A percentile compares a stretch with the other conserved stretches of the same genome.
Evolutionary conservation across 805 yeast species (phyloP).

Genomic region (Nakazawaea populi): DNA sequence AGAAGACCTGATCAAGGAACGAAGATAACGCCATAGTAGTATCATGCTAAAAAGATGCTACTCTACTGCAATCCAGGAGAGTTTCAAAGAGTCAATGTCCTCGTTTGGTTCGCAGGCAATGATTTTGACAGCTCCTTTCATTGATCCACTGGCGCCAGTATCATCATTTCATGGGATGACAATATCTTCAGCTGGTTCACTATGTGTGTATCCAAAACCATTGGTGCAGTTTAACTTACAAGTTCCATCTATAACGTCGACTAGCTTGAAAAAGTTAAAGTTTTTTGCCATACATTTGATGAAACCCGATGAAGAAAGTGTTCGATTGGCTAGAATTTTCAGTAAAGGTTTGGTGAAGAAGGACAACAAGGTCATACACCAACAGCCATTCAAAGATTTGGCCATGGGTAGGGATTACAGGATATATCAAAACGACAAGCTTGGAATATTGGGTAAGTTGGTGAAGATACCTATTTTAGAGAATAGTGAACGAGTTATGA

Average conservation of each 20-base stretch:
- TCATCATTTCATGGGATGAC: slow-evolving; percentile 65
- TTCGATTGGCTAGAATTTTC: slow-evolving; percentile 59
- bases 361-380: slow-evolving; percentile 21
- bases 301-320: slow-evolving; percentile 52
- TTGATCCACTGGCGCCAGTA: slow-evolving; percentile 14
- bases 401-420: slow-evolving; percentile 33
- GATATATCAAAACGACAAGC: slow-evolving; percentile 19
- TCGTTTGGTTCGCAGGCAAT: slow-evolving; percentile 39
- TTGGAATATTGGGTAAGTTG: slow-evolving; percentile 13
- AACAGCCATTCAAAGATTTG: slow-evolving; percentile 50
- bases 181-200: slow-evolving; percentile 77
- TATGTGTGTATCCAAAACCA: slow-evolving; percentile 74
- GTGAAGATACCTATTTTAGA: slow-evolving; percentile 49
- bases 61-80: slow-evolving; percentile 16
- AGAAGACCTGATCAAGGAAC: no score
- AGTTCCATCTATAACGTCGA: slow-evolving; percentile 78
- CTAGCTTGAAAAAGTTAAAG: slow-evolving; percentile 48
- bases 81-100: slow-evolving; percentile 28
- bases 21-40: background rate
- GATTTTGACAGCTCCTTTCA: slow-evolving; percentile 47
- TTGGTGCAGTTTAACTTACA: slow-evolving; percentile 82
- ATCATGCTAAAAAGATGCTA: background rate
- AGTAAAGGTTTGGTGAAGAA: slow-evolving; percentile 38
- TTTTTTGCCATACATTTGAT: slow-evolving; percentile 72
- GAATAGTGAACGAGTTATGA: slow-evolving; percentile 52